A percentile compares a stretch with the other conserved stretches of the same genome.
These are phyloP conservation scores for Pyronema omphalodes DNA, from an alignment of 495 filamentous ascomycete genomes.

Conservation along the genomic window DNA sequence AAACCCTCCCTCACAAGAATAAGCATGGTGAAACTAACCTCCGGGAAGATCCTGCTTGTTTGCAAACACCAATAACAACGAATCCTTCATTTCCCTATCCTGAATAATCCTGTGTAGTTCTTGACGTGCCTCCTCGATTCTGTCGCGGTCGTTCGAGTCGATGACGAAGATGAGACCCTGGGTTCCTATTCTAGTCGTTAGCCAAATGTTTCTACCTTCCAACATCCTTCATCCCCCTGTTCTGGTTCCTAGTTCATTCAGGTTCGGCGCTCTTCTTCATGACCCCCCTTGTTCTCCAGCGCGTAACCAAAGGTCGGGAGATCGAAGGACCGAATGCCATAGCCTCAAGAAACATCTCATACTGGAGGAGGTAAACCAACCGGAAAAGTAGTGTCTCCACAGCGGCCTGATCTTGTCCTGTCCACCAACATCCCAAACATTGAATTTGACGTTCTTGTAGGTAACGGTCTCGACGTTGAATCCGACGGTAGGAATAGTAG, in stretches of 20 bases:
- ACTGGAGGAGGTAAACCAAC: slow-evolving; percentile 29
- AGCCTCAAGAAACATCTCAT: not conserved
- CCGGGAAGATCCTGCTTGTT: slow-evolving; percentile 91
- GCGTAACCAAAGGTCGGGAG: not conserved
- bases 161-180: slow-evolving; percentile 97
- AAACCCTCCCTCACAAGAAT: not conserved
- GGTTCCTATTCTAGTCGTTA: slow-evolving; percentile 38
- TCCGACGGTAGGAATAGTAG: slow-evolving; percentile 96
- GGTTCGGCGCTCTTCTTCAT: not conserved
- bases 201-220: slow-evolving; percentile 3
- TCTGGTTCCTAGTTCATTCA: not conserved
- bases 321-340: not conserved
- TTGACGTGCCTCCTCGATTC: slow-evolving; percentile 75
- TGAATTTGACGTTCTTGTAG: slow-evolving; percentile 99
- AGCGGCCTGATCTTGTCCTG: slow-evolving; percentile 98
- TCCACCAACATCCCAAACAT: slow-evolving; percentile 98
- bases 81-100: slow-evolving; percentile 96
- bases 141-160: slow-evolving; percentile 68
- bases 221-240: not conserved
- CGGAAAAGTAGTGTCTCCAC: slow-evolving; percentile 97
- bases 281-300: not conserved
- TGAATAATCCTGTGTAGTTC: slow-evolving; percentile 92
- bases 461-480: slow-evolving; percentile 99
- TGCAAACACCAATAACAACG: slow-evolving; percentile 80
- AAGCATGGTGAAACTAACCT: slow-evolving; percentile 37